phyloP scores from a whole-genome alignment of 805 yeast species.

The Wickerhamiella australiensis region DNA sequence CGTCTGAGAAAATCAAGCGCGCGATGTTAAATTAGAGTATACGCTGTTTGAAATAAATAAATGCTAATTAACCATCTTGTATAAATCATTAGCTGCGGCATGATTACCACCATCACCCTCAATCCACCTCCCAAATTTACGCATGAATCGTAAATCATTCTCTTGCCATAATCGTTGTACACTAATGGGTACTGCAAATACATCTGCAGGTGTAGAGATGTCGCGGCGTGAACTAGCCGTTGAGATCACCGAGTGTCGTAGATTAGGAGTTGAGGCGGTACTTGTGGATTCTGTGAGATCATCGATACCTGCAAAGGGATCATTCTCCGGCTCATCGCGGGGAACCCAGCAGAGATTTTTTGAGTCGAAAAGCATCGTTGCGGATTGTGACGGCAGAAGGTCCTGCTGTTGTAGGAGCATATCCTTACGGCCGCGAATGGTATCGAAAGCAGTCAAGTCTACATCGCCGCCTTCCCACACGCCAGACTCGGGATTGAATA shows the following conservation, averaged over 20 bases:
- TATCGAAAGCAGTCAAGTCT: slow-evolving; percentile 19
- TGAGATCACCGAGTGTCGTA: slow-evolving; percentile 7
- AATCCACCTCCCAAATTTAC: slow-evolving; percentile 25
- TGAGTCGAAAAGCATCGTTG: slow-evolving; percentile 22
- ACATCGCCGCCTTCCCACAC: slow-evolving; percentile 24
- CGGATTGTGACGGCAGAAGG: background rate
- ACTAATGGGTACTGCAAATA: slow-evolving; percentile 18
- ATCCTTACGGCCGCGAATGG: slow-evolving; percentile 11
- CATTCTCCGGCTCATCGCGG: slow-evolving; percentile 16
- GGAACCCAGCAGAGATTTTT: slow-evolving; percentile 22
- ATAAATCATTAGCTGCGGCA: slow-evolving; percentile 16
- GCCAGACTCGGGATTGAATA: slow-evolving; percentile 20
- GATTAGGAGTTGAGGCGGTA: slow-evolving; percentile 10
- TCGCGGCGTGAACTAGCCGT: slow-evolving; percentile 18
- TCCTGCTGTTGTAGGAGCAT: slow-evolving; percentile 15
- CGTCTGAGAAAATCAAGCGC: no score
- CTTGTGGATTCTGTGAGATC: slow-evolving; percentile 11
- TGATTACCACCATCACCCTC: slow-evolving; percentile 19
- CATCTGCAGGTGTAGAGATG: slow-evolving; percentile 16
- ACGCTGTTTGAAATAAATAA: background rate
- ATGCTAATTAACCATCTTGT: slow-evolving; percentile 21
- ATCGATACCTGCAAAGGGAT: slow-evolving; percentile 22
- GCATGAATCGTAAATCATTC: slow-evolving; percentile 22
- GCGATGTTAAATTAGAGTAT: no score
- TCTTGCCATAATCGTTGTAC: slow-evolving; percentile 20